Evolutionary conservation across 2,329 filamentous ascomycete species (phyloP).

Genomic region (Colletotrichum cordylinicola): DNA sequence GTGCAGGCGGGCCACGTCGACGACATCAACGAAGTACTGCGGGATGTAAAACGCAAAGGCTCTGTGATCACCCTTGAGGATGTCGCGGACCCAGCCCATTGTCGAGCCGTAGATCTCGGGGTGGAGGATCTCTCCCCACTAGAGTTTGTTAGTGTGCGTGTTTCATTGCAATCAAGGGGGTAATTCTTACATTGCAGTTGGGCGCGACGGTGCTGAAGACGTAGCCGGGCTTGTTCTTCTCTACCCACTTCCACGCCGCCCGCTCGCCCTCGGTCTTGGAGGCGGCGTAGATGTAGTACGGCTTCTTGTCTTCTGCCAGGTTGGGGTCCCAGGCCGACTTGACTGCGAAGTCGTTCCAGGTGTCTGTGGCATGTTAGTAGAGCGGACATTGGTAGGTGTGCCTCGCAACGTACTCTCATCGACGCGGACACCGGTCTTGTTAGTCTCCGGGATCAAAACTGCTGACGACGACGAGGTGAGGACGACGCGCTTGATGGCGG

Average conservation of each 20-base stretch:
- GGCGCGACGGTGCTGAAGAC: slow-evolving; percentile 34
- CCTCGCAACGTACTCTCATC: slow-evolving; percentile 22
- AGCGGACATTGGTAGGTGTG: neutral
- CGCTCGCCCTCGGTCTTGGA: slow-evolving; percentile 43
- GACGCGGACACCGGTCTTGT: slow-evolving; percentile 1
- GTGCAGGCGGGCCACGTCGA: slow-evolving; percentile 57
- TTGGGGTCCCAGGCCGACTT: slow-evolving; percentile 41
- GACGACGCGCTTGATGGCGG: slow-evolving; percentile 44
- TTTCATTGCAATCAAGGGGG: neutral
- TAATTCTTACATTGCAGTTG: slow-evolving; percentile 25
- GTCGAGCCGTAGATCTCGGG: slow-evolving; percentile 21
- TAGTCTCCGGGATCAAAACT: slow-evolving; percentile 22
- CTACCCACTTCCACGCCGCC: slow-evolving; percentile 42
- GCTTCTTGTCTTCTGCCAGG: slow-evolving; percentile 32
- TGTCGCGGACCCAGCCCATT: slow-evolving; percentile 11
- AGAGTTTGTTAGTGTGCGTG: neutral
- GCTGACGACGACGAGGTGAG: slow-evolving; percentile 41
- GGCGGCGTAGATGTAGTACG: slow-evolving; percentile 35
- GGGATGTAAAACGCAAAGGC: neutral
- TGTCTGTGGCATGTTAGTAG: slow-evolving; percentile 18
- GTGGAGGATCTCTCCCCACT: slow-evolving; percentile 20
- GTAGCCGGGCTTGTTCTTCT: slow-evolving; percentile 36
- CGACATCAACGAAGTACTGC: slow-evolving; percentile 49
- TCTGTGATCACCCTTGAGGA: slow-evolving; percentile 2
- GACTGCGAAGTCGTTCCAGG: slow-evolving; percentile 40